A percentile compares a stretch with the other conserved stretches of the same genome.
Conservation (phyloP, 495 filamentous ascomycete species). For the Cercophora sp. region DNA sequence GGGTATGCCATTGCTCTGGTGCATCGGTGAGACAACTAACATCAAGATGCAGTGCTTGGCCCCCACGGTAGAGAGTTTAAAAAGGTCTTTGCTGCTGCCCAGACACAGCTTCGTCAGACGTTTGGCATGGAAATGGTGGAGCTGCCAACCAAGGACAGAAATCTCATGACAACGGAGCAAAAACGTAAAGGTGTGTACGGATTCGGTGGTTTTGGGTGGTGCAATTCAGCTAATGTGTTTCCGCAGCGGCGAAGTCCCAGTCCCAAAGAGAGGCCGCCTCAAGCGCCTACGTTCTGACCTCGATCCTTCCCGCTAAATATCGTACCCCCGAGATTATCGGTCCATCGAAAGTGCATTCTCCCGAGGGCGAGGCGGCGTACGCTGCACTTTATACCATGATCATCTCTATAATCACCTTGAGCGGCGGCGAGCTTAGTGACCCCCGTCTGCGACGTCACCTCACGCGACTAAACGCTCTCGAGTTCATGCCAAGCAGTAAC, state of each 20-base stretch:
- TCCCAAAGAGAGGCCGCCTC: slow-evolving; percentile 46
- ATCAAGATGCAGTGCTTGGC: slow-evolving; percentile 52
- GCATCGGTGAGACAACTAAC: no score
- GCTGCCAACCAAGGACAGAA: slow-evolving; percentile 77
- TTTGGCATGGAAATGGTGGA: slow-evolving; percentile 90
- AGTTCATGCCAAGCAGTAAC: slow-evolving; percentile 51
- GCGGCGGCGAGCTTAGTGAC: slow-evolving; percentile 67
- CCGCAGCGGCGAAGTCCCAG: slow-evolving; percentile 38
- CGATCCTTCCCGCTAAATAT: slow-evolving; percentile 61
- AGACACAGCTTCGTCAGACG: slow-evolving; percentile 55
- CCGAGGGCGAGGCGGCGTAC: slow-evolving; percentile 68
- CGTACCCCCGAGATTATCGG: slow-evolving; percentile 60
- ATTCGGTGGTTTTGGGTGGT: neutral
- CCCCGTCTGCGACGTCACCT: slow-evolving; percentile 71
- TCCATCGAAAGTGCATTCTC: slow-evolving; percentile 62
- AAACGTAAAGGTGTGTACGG: slow-evolving; percentile 48
- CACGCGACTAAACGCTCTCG: slow-evolving; percentile 67
- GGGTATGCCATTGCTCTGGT: slow-evolving; percentile 43
- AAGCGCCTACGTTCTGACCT: slow-evolving; percentile 72
- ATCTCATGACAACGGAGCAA: slow-evolving; percentile 73
- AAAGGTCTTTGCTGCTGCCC: slow-evolving; percentile 62
- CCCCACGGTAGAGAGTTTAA: slow-evolving; percentile 60
- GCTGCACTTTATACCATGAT: slow-evolving; percentile 75
- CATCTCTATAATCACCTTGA: slow-evolving; percentile 66
- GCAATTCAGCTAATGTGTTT: neutral